phyloP scores from a whole-genome alignment of 2,329 filamentous ascomycete genomes.

The Metarhizium humberi region DNA sequence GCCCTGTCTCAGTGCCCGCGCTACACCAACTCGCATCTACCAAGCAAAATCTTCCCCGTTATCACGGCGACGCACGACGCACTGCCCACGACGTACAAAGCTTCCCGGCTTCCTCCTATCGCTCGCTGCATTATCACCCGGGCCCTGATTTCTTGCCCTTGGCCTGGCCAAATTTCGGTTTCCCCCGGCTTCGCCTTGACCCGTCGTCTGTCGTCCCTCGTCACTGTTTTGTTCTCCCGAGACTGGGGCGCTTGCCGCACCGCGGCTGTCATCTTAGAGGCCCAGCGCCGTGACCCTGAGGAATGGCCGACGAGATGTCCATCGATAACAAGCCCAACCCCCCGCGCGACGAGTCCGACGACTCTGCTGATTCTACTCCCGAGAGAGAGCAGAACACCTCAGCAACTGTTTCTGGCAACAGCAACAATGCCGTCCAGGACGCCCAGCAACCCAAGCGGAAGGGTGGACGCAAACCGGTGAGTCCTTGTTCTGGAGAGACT shows the following conservation, averaged over 20 bases:
- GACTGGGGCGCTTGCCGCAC: constrained; percentile 27
- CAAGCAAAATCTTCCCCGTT: constrained; percentile 8
- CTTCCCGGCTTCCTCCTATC: constrained; percentile 6
- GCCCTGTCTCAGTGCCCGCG: background rate
- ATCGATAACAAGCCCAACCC: constrained; percentile 40
- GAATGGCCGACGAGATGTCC: constrained; percentile 60
- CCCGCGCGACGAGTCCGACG: constrained; percentile 47
- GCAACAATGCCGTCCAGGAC: constrained; percentile 34
- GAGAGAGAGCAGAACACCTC: constrained; percentile 40
- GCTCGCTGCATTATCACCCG: constrained; percentile 1
- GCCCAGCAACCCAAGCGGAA: constrained; percentile 79
- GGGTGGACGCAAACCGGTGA: constrained; percentile 92
- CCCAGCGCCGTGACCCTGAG: constrained; percentile 30
- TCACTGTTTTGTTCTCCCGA: constrained; percentile 22
- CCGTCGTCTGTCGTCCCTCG: constrained; percentile 6
- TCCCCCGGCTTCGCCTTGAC: background rate
- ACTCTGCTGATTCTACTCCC: constrained; percentile 51
- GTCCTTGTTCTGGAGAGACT: constrained; percentile 27
- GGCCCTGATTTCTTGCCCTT: background rate
- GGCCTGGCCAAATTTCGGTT: background rate
- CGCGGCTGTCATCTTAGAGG: constrained; percentile 23
- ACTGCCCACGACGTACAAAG: background rate
- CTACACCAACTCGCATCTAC: constrained; percentile 4
- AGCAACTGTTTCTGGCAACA: constrained; percentile 16
- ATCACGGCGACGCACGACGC: constrained; percentile 5